phyloP scores from a whole-genome alignment of 306 rosid genomes.

The Dryas alaskensis region DNA sequence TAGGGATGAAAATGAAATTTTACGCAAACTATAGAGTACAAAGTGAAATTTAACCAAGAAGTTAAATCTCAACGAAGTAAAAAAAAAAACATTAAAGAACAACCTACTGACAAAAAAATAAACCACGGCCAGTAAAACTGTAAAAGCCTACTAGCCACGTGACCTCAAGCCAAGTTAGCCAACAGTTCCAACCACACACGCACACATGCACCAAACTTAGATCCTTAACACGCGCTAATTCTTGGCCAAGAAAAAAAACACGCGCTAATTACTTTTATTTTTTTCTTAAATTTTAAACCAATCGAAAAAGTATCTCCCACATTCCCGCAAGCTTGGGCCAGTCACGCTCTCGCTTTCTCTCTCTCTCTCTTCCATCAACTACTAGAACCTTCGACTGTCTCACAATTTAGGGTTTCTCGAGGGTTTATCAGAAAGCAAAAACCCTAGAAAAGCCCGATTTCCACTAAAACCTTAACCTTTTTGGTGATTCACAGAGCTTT shows the following conservation, averaged over 20 bases:
- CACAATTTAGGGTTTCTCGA: constrained; percentile 52
- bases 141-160: too few species aligned
- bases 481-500: not conserved
- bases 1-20: too few species aligned
- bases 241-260: too few species aligned
- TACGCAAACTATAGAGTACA: too few species aligned
- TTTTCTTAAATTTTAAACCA: not conserved
- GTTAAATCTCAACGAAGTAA: too few species aligned
- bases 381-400: constrained; percentile 45
- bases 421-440: constrained; percentile 48
- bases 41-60: too few species aligned
- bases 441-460: constrained; percentile 1
- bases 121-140: too few species aligned
- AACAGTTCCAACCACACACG: too few species aligned
- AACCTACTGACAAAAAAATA: too few species aligned
- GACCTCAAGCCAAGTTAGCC: too few species aligned
- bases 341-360: not conserved
- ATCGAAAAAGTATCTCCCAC: constrained; percentile 7
- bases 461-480: not conserved
- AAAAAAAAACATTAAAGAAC: too few species aligned
- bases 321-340: constrained; percentile 11
- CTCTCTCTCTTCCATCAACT: not conserved
- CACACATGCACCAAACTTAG: not conserved
- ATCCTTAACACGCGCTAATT: not conserved
- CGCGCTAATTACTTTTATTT: not conserved